Evolutionary conservation across 139 green algal genomes (phyloP), one percentile per base, ranked within the genome.

Genomic region (Chlamydomonas schloesseri): DNA sequence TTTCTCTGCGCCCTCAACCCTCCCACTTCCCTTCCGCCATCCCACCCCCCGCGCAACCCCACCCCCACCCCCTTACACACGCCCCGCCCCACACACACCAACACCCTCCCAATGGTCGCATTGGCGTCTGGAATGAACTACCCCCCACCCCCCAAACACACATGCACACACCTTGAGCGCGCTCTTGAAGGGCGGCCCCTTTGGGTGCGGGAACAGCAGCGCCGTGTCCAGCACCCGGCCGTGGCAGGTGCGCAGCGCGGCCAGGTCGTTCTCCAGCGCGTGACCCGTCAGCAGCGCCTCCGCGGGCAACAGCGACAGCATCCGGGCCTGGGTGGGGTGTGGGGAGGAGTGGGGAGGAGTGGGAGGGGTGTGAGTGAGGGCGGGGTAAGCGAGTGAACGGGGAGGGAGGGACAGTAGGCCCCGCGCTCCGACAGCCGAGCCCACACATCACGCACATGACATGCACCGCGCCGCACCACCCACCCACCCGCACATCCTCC

Each of bases 191-290:
- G 96, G 95, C 17, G 91, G 93, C 10, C 96, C 95, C 36, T 92
- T 89, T 0, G 95, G 94, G 88, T 98, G 95, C 0, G 96, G 94
- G 87, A 93, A 99, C 33, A 98, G 83, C 11, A 95, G 28, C 0
- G 90, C 90, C 1, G 97, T 99, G 94, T 99, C 97, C 34, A 99
- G 72, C 70, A 94, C 81, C 71, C 90, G 84, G 36, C 73, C 71
- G 82, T 98, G 96, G 21, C 96, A 53, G 62, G 96, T 37, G 58
- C 91, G 91, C 46, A 99, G 92, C 17, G 90, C 90, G 3, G 71
- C 47, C 60, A 99, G 87, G 89, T 99, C 97, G 89, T 98, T 99
- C 76, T 99, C 94, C 69, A 98, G 92, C n/a, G 93, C 94, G 88
- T 99, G 97, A 4, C 96, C 97, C 28, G 98, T 94, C 71, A 98